These are phyloP conservation scores for Trichoderma virens DNA, from an alignment of 495 filamentous ascomycete species.

Conservation along the genomic window DNA sequence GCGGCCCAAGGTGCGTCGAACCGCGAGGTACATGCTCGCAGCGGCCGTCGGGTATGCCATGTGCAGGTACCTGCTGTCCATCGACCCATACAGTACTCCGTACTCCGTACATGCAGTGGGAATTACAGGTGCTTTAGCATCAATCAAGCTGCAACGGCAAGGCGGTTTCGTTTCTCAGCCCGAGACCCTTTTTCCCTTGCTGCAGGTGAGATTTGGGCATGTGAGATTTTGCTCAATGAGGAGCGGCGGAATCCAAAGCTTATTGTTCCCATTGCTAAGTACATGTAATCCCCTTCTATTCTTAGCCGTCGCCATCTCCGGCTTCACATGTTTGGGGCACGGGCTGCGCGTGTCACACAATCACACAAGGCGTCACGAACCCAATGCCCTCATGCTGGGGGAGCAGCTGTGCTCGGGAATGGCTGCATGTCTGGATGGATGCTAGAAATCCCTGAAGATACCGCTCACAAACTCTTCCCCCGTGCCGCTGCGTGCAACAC, in stretches of 20 bases:
- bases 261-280: not conserved
- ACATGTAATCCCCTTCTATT: not conserved
- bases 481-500: not conserved
- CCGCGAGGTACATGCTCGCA: not conserved
- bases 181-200: not conserved
- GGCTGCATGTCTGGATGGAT: not conserved
- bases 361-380: not conserved
- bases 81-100: too few relatives aligned
- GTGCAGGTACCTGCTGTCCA: not conserved
- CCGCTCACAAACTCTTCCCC: not conserved
- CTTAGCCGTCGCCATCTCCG: too few relatives aligned
- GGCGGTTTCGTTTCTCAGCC: not conserved
- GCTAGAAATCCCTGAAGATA: not conserved
- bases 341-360: too few relatives aligned
- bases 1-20: not conserved
- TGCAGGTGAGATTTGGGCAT: constrained; percentile 1
- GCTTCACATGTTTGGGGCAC: not conserved
- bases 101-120: too few relatives aligned
- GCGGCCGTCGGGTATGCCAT: not conserved
- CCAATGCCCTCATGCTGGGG: not conserved
- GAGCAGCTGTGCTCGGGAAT: not conserved
- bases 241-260: not conserved
- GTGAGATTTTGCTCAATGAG: not conserved
- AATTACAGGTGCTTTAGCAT: too few relatives aligned
- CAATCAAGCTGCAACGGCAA: not conserved